A percentile compares a stretch with the other conserved stretches of the same genome.
Evolutionary conservation across 2,329 filamentous ascomycete genomes (phyloP).

Genomic region (Pyricularia sp.): DNA sequence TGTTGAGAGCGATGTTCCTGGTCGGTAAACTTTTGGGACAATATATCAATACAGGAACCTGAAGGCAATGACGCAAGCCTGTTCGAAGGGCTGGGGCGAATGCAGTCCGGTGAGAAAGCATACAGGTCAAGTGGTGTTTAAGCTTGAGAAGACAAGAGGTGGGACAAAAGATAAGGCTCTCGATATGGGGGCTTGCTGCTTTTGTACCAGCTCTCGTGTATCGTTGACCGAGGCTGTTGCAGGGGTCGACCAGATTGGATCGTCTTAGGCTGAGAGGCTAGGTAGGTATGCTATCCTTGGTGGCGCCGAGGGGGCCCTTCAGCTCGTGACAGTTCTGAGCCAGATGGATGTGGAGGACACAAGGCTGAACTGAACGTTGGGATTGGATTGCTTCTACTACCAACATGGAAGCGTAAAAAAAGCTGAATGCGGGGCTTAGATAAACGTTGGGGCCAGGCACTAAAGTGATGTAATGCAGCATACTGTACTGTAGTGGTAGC

Average conservation of each 20-base stretch:
- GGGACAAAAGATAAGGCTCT: neutral
- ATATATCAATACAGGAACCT: neutral
- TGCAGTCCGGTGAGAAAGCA: neutral
- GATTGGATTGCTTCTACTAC: neutral
- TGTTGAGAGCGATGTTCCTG: neutral
- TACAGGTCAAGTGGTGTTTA: neutral
- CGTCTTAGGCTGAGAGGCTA: neutral
- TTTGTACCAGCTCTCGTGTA: neutral
- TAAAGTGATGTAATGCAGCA: neutral
- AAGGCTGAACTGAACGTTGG: neutral
- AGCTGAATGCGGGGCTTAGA: neutral
- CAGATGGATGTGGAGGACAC: neutral
- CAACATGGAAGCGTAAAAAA: neutral
- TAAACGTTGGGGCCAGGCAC: neutral
- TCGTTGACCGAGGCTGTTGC: neutral
- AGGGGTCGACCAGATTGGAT: neutral
- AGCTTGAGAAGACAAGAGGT: neutral
- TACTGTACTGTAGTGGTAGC: neutral
- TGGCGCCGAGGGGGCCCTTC: neutral
- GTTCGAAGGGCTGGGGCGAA: neutral
- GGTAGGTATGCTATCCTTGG: neutral
- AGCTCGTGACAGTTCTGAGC: neutral
- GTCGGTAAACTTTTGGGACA: neutral
- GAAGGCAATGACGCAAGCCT: neutral
- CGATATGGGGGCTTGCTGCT: neutral